Evolutionary conservation across 305 asterid genomes (phyloP).

Genomic region (Solanum chacoense): DNA sequence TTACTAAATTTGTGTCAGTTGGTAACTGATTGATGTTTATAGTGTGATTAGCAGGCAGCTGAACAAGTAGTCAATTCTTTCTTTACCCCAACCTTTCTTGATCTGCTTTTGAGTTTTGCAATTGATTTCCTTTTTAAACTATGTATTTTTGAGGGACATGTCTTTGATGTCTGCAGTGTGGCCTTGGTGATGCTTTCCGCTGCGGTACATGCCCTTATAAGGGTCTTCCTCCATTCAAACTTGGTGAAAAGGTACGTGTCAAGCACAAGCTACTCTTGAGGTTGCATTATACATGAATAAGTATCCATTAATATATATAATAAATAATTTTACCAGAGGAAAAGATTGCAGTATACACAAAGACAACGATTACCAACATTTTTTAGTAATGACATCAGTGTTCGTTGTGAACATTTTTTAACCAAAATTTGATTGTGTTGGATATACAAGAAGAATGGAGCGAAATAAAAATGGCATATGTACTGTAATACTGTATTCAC

Average conservation of each 20-base stretch:
- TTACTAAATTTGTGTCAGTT: neutral
- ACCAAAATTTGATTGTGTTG: neutral
- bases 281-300: neutral
- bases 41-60: neutral
- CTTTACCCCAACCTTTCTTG: neutral
- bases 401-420: neutral
- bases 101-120: neutral
- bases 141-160: neutral
- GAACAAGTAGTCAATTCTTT: neutral
- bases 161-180: slow-evolving; percentile 49
- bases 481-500: neutral
- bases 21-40: neutral
- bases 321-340: neutral
- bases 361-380: neutral
- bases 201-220: slow-evolving; percentile 91
- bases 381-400: neutral
- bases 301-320: neutral
- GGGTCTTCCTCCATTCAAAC: slow-evolving; percentile 83
- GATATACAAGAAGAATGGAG: neutral
- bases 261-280: neutral
- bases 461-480: neutral
- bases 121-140: neutral
- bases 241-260: slow-evolving; percentile 71
- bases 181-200: slow-evolving; percentile 96
- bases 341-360: neutral